Evolutionary conservation across 768 basidiomycete species (phyloP).

Genomic region (Kwoniella sp.): DNA sequence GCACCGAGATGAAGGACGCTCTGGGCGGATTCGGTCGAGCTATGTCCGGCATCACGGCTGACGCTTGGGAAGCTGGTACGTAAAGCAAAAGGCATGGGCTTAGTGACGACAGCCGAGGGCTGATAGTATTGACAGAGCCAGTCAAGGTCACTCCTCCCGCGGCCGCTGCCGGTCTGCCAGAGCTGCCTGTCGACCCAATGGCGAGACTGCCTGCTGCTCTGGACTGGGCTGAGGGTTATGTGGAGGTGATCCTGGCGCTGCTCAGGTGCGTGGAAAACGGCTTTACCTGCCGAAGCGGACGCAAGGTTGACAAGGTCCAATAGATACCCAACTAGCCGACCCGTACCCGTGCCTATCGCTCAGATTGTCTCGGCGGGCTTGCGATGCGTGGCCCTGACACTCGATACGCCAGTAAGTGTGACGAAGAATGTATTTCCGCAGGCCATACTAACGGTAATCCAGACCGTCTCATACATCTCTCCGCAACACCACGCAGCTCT

Average conservation of each 20-base stretch:
- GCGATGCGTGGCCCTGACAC: constrained; percentile 36
- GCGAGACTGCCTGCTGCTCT: constrained; percentile 17
- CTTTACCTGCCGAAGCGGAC: background rate
- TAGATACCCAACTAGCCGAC: constrained; percentile 38
- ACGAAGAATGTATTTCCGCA: background rate
- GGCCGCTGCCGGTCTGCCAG: constrained; percentile 12
- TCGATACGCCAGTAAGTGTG: constrained; percentile 37
- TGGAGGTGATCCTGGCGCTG: constrained; percentile 31
- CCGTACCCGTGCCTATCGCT: constrained; percentile 48
- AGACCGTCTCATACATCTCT: constrained; percentile 39
- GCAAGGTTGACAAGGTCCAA: background rate
- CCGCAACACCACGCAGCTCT: constrained; percentile 38
- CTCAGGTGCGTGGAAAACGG: constrained; percentile 21
- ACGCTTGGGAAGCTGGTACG: constrained; percentile 37
- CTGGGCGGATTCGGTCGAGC: constrained; percentile 25
- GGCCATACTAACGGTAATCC: too few species aligned
- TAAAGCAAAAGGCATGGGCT: background rate
- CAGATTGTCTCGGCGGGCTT: constrained; percentile 39
- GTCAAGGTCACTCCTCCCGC: constrained; percentile 11
- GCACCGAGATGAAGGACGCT: constrained; percentile 30
- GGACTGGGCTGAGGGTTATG: constrained; percentile 35
- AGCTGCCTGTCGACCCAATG: constrained; percentile 25
- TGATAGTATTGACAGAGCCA: constrained; percentile 12
- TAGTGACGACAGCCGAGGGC: background rate
- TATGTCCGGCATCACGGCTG: constrained; percentile 19